Evolutionary conservation across 208 protist species (phyloP).

Genomic region (Entamoeba invadens): DNA sequence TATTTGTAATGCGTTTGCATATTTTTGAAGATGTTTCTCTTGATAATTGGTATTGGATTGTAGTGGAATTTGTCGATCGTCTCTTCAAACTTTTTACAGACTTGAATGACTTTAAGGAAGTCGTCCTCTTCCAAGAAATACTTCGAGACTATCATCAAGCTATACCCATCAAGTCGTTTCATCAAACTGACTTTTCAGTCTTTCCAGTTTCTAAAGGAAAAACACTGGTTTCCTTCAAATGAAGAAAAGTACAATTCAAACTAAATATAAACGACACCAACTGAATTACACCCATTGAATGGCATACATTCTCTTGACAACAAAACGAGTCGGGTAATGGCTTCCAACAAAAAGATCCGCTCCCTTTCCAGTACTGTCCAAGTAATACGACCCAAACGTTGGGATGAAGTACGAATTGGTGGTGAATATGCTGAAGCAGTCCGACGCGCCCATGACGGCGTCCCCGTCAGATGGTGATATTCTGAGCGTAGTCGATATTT

Average conservation of each 20-base stretch:
- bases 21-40: background rate
- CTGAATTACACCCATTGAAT: background rate
- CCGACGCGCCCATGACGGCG: background rate
- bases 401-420: background rate
- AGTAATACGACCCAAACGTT: background rate
- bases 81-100: background rate
- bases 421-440: background rate
- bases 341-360: background rate
- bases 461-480: background rate
- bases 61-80: background rate
- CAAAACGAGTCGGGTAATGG: background rate
- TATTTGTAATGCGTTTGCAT: background rate
- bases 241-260: too few relatives aligned
- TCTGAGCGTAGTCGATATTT: background rate
- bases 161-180: background rate
- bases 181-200: background rate
- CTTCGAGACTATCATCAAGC: background rate
- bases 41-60: background rate
- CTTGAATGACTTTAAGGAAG: background rate
- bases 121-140: background rate
- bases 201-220: background rate
- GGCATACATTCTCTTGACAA: background rate
- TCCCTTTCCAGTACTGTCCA: background rate
- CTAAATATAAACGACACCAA: background rate
- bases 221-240: too few relatives aligned